Conservation (phyloP, 176 grass and related monocot genomes). For the Raddia distichophylla region DNA sequence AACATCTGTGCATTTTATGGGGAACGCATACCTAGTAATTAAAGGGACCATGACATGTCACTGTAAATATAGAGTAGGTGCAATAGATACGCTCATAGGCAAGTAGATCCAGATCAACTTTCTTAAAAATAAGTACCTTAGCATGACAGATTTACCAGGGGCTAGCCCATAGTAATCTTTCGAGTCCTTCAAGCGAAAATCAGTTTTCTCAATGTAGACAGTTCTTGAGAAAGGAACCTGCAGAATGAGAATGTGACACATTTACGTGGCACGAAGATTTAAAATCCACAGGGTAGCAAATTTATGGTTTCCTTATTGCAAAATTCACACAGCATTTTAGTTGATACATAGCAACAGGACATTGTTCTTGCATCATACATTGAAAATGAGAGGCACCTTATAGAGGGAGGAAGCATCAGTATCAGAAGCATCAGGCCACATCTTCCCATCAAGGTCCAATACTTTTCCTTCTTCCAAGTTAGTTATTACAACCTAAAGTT, state of each 20-base stretch:
- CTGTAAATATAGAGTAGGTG: neutral
- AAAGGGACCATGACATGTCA: neutral
- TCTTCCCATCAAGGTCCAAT: conserved; percentile 87
- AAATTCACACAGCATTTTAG: neutral
- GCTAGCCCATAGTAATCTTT: conserved; percentile 97
- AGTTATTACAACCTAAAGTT: conserved; percentile 85
- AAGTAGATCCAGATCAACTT: conserved; percentile 33
- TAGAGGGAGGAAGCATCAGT: conserved; percentile 75
- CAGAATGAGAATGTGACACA: conserved; percentile 21
- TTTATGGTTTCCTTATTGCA: neutral
- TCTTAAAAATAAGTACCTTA: conserved; percentile 63
- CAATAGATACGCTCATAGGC: neutral
- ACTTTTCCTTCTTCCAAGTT: conserved; percentile 84
- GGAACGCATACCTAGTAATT: conserved; percentile 85
- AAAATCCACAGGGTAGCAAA: neutral
- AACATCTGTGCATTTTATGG: conserved; percentile 95
- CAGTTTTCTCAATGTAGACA: conserved; percentile 81
- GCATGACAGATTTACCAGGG: conserved; percentile 85
- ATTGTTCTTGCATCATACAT: conserved; percentile 12
- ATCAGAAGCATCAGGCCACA: conserved; percentile 97
- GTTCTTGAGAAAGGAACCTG: conserved; percentile 78
- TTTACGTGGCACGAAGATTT: neutral
- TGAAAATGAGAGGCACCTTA: conserved; percentile 60
- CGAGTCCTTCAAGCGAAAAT: conserved; percentile 92
- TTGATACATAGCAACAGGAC: neutral